Evolutionary conservation across 1,284 basidiomycete genomes (phyloP).

Genomic region (Cystobasidium pallidum): DNA sequence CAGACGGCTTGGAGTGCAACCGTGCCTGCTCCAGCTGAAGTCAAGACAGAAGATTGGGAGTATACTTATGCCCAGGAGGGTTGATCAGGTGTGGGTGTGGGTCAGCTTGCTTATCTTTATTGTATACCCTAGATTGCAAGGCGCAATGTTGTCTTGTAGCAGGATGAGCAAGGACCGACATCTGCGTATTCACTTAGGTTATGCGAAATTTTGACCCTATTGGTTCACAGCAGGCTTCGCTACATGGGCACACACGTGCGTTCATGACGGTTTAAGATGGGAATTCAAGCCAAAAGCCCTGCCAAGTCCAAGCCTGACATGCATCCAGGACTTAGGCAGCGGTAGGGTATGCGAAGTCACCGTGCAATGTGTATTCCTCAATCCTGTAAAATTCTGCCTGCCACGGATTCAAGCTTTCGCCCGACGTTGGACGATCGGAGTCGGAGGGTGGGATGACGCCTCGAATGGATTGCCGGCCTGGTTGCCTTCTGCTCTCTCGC

Average conservation of each 20-base stretch:
- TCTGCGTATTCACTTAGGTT: no score
- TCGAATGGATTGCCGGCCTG: no score
- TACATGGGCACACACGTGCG: no score
- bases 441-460: constrained; percentile 16
- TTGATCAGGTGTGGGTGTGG: neutral
- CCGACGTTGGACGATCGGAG: neutral
- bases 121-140: neutral
- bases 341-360: no score
- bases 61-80: constrained; percentile 13
- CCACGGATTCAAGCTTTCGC: constrained; percentile 1
- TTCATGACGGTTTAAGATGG: no score
- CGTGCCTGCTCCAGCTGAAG: neutral
- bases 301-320: no score
- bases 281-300: no score
- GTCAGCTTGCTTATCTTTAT: neutral
- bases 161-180: neutral
- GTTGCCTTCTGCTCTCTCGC: neutral
- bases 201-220: no score
- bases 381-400: neutral
- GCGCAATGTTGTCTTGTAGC: constrained; percentile 1
- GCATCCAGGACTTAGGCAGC: no score
- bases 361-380: no score
- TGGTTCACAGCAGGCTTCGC: no score
- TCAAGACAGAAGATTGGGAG: constrained; percentile 7
- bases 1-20: neutral